These are phyloP conservation scores for Vachellia pachyceras DNA, from an alignment of 306 rosid genomes.

Conservation along the genomic window DNA sequence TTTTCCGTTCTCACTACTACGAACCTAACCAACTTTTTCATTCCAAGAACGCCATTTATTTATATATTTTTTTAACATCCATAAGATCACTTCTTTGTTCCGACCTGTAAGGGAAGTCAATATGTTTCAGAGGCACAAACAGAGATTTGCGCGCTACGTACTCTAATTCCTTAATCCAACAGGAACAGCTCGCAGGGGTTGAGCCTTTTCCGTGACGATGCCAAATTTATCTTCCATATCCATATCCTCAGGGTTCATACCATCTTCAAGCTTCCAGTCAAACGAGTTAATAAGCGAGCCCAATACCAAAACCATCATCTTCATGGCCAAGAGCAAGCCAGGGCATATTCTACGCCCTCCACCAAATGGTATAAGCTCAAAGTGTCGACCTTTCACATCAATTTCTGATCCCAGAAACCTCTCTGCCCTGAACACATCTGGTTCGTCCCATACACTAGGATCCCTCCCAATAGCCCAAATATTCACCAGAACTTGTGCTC, in stretches of 20 bases:
- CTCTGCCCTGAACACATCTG: neutral
- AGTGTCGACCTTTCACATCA: conserved; percentile 30
- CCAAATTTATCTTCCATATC: conserved; percentile 17
- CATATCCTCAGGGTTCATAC: neutral
- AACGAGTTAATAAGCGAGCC: conserved; percentile 55
- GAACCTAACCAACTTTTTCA: neutral
- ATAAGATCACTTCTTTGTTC: neutral
- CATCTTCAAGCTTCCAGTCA: conserved; percentile 37
- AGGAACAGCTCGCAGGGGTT: conserved; percentile 14
- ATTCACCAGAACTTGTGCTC: neutral
- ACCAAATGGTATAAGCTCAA: conserved; percentile 54
- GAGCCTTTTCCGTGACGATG: neutral
- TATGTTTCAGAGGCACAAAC: neutral
- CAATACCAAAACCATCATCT: conserved; percentile 45
- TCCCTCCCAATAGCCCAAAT: conserved; percentile 1
- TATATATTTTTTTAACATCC: neutral
- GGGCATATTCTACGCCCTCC: conserved; percentile 54
- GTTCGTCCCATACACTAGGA: neutral
- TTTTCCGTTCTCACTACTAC: too few relatives aligned
- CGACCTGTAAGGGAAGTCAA: neutral
- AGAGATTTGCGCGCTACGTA: neutral
- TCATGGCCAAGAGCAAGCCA: conserved; percentile 37
- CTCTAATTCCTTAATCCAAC: neutral
- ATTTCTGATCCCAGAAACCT: neutral
- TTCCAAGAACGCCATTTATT: neutral